These are phyloP conservation scores for Cryphonectria japonica DNA, from an alignment of 2,329 filamentous ascomycete species.

Conservation along the genomic window DNA sequence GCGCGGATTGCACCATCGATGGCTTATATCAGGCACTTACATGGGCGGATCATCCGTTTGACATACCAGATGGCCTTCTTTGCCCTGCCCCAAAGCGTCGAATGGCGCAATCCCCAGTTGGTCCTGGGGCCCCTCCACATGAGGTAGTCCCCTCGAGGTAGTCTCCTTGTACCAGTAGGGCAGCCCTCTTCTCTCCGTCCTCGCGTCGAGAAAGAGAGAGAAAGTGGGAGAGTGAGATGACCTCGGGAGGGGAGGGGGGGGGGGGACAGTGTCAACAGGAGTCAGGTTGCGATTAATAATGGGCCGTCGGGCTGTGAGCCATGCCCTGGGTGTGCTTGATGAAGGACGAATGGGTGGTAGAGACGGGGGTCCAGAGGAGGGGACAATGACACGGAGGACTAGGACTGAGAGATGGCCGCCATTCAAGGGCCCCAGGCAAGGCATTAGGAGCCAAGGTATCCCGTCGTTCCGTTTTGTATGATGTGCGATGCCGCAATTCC, in stretches of 20 bases:
- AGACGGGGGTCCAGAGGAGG: background rate
- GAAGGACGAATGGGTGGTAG: background rate
- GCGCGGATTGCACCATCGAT: constrained; percentile 57
- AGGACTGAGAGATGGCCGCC: constrained; percentile 6
- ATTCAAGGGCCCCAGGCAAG: background rate
- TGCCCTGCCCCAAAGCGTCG: constrained; percentile 23
- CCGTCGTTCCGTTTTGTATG: constrained; percentile 19
- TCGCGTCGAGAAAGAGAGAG: background rate
- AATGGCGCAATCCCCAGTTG: constrained; percentile 39
- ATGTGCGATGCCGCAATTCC: constrained; percentile 19
- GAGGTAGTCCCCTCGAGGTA: constrained; percentile 13
- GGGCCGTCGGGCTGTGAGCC: constrained; percentile 1
- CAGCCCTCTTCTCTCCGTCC: background rate
- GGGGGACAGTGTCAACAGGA: background rate
- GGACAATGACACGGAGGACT: background rate
- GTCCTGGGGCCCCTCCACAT: constrained; percentile 19
- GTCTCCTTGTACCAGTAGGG: background rate
- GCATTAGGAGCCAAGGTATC: constrained; percentile 23
- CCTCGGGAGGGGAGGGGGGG: background rate
- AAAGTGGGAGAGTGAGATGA: background rate
- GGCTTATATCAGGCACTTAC: constrained; percentile 22
- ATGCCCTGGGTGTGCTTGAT: background rate
- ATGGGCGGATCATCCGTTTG: constrained; percentile 8
- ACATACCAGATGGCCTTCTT: constrained; percentile 22
- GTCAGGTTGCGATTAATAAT: constrained; percentile 9